phyloP scores from a whole-genome alignment of 768 basidiomycete genomes.

The Amanita subjunquillea region DNA sequence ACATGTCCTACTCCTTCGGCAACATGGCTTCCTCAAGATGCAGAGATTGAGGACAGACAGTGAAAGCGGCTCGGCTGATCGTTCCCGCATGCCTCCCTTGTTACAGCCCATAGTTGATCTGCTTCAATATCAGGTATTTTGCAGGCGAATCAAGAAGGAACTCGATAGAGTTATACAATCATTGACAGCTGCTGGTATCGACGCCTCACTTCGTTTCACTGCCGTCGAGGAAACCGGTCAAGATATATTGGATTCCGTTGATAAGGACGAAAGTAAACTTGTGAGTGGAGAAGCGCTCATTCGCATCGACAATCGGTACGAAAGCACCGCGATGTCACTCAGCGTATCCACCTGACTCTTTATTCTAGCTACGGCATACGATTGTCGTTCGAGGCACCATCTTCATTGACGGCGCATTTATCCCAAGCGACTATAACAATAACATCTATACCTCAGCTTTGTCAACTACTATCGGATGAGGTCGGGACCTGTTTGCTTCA shows the following conservation, averaged over 20 bases:
- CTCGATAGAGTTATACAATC: slow-evolving; percentile 39
- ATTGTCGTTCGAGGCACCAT: slow-evolving; percentile 69
- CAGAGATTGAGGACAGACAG: slow-evolving; percentile 22
- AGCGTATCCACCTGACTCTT: background rate
- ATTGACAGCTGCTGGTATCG: slow-evolving; percentile 43
- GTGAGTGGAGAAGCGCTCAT: slow-evolving; percentile 68
- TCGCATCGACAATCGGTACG: slow-evolving; percentile 58
- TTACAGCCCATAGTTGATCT: slow-evolving; percentile 72
- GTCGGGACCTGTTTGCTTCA: slow-evolving; percentile 61
- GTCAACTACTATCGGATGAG: slow-evolving; percentile 69
- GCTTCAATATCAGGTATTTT: slow-evolving; percentile 73
- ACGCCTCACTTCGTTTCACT: slow-evolving; percentile 46
- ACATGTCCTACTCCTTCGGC: slow-evolving; percentile 52
- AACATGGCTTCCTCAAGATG: slow-evolving; percentile 40
- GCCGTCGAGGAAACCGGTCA: slow-evolving; percentile 60
- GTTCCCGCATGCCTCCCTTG: slow-evolving; percentile 30
- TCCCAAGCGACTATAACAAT: slow-evolving; percentile 70
- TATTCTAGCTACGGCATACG: slow-evolving; percentile 55
- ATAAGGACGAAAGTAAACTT: slow-evolving; percentile 25
- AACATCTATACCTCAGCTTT: slow-evolving; percentile 67
- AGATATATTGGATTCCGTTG: slow-evolving; percentile 41
- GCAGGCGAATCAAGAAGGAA: slow-evolving; percentile 48
- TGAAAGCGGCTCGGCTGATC: slow-evolving; percentile 10
- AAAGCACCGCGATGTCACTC: background rate
- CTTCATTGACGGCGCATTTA: slow-evolving; percentile 66